A percentile compares a stretch with the other conserved stretches of the same genome.
Evolutionary conservation across 768 basidiomycete genomes (phyloP).

Genomic region (Hemileccinum rubropunctum): DNA sequence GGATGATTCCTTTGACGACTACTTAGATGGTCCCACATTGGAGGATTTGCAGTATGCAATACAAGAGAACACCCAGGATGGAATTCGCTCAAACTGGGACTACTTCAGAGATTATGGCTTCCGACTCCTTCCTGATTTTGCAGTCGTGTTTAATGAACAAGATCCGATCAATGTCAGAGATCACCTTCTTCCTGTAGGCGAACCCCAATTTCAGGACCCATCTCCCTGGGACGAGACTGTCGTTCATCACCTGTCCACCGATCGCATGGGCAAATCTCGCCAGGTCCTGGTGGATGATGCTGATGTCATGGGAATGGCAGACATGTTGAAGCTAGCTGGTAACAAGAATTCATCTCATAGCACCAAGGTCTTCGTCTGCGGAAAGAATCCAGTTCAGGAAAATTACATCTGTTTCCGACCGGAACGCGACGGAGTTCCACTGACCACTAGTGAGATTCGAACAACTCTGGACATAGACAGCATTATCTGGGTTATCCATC

Average conservation of each 20-base stretch:
- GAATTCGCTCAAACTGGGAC: not conserved
- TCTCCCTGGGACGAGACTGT: not conserved
- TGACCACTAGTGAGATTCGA: not conserved
- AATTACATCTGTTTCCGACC: slow-evolving; percentile 1
- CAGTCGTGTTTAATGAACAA: slow-evolving; percentile 1
- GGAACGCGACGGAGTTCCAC: not conserved
- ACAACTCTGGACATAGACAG: slow-evolving; percentile 6
- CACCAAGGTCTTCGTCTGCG: not conserved
- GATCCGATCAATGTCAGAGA: not conserved
- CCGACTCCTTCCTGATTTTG: slow-evolving; percentile 1
- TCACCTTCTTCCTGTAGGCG: slow-evolving; percentile 1
- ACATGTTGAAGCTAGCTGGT: not conserved
- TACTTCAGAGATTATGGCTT: slow-evolving; percentile 8
- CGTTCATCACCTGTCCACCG: not conserved
- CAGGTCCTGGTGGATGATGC: not conserved
- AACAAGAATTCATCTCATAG: not conserved
- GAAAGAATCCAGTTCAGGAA: not conserved
- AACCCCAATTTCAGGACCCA: not conserved
- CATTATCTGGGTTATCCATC: slow-evolving; percentile 1
- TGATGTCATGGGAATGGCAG: slow-evolving; percentile 4
- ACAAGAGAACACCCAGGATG: not conserved
- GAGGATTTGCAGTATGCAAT: not conserved
- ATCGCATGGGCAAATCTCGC: not conserved
- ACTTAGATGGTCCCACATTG: not conserved
- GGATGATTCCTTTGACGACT: slow-evolving; percentile 1